These are phyloP conservation scores for Rosellinia necatrix DNA, from an alignment of 2,329 filamentous ascomycete genomes.

Conservation along the genomic window DNA sequence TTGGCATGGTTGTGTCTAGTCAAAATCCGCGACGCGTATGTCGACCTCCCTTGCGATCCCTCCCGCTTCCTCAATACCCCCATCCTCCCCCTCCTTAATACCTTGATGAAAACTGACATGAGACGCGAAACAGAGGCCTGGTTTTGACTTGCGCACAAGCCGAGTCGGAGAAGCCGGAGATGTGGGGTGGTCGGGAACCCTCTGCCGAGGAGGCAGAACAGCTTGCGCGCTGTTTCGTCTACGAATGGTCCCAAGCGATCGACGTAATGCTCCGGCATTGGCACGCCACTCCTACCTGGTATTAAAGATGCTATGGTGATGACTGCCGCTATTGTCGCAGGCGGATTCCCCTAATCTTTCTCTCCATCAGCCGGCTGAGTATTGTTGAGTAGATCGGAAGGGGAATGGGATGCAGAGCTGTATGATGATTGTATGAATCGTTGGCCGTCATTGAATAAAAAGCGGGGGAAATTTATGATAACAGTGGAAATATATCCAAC, in stretches of 20 bases:
- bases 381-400: not conserved
- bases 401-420: not conserved
- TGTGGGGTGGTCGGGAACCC: slow-evolving; percentile 70
- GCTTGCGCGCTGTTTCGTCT: slow-evolving; percentile 65
- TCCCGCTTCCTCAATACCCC: not conserved
- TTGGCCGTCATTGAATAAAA: not conserved
- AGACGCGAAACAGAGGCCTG: slow-evolving; percentile 53
- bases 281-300: slow-evolving; percentile 63
- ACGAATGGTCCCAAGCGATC: slow-evolving; percentile 70
- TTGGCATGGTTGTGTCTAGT: slow-evolving; percentile 72
- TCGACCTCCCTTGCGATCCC: slow-evolving; percentile 21
- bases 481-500: not conserved
- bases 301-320: slow-evolving; percentile 38
- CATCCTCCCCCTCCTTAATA: not conserved
- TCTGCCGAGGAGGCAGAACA: slow-evolving; percentile 59
- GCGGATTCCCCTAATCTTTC: not conserved
- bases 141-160: slow-evolving; percentile 63
- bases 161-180: slow-evolving; percentile 66
- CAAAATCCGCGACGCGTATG: slow-evolving; percentile 69
- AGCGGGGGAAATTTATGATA: not conserved
- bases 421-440: slow-evolving; percentile 8
- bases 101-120: not conserved
- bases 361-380: not conserved
- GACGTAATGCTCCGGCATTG: slow-evolving; percentile 71
- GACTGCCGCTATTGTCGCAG: not conserved